Evolutionary conservation across 106 monocot species (phyloP), one percentile per base, ranked within the genome.

Genomic region (Dendrobium catenatum): DNA sequence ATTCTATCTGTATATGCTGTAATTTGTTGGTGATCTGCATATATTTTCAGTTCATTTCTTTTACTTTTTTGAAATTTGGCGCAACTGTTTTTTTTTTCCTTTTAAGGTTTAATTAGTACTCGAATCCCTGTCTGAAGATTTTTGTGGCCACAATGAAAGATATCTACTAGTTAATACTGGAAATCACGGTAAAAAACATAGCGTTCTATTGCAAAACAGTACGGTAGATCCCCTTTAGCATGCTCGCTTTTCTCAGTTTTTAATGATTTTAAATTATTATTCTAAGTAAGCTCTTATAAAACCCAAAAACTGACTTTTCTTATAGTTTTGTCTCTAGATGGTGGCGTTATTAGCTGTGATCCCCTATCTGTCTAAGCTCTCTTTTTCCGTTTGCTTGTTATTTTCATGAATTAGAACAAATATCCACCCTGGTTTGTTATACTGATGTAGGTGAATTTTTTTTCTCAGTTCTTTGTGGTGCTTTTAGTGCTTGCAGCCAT

Each of bases 391-490:
- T 74, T 74, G 16, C 43, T 74, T 74, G 70, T 37, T 70, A 20
- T 70, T 4, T 70, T 70, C 11, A 70, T 37, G 70, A 17, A 37
- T 17, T 70, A 13, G 37, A 37, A 6, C 16, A 37, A 9, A 70
- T 37, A 37, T 44, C 15, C 41, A 74, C 15, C 74, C 43, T 70
- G 15, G 4, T 74, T 44, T 74, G 9, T 74, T 42, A 44, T 74
- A n/a, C 43, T 74, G 43, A 74, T 74, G 3, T 2, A 44, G 7
- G 74, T 44, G n/a, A 73, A 41, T 40, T 11, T 18, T 74, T 42
- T 80, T 43, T 77, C 42, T 43, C 86, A 91, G 90, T 61, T 88
- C 19, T 64, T 86, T 26, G 31, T 31, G 77, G 22, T 82, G 17
- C 58, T 84, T 80, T 48, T 87, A 29, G 13, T 86, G 77, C 73